These are phyloP conservation scores for Aspergillus neoniger DNA, from an alignment of 2,329 filamentous ascomycete genomes.

Conservation along the genomic window DNA sequence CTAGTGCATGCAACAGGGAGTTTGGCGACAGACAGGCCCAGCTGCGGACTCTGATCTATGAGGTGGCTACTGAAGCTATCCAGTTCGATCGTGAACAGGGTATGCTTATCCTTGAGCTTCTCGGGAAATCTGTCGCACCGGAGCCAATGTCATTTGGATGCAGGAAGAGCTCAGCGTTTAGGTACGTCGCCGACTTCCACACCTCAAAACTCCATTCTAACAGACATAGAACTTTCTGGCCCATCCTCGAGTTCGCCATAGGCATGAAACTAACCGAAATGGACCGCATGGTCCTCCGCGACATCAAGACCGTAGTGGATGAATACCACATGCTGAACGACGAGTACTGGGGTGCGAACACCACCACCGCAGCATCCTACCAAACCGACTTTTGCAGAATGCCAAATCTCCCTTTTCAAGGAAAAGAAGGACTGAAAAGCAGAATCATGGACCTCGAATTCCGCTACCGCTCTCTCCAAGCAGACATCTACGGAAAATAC, in stretches of 20 bases:
- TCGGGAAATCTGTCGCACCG: background rate
- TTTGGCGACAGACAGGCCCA: background rate
- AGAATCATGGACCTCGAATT: background rate
- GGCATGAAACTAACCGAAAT: background rate
- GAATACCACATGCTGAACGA: background rate
- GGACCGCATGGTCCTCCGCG: background rate
- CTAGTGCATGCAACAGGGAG: background rate
- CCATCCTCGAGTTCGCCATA: slow-evolving; percentile 1
- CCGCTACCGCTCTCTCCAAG: slow-evolving; percentile 1
- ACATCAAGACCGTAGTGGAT: background rate
- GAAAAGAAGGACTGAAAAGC: background rate
- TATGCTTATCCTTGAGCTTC: background rate
- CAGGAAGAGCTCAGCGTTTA: background rate
- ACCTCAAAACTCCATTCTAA: background rate
- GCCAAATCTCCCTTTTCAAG: background rate
- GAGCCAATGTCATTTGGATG: background rate
- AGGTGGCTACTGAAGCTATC: background rate
- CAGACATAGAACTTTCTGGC: background rate
- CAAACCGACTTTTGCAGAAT: background rate
- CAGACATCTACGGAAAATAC: background rate
- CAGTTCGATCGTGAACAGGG: slow-evolving; percentile 1
- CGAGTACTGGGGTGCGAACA: background rate
- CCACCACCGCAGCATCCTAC: background rate
- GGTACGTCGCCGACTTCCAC: background rate
- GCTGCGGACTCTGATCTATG: background rate